Evolutionary conservation across 345 rosid species (phyloP).

Genomic region (Melaleuca alternifolia): DNA sequence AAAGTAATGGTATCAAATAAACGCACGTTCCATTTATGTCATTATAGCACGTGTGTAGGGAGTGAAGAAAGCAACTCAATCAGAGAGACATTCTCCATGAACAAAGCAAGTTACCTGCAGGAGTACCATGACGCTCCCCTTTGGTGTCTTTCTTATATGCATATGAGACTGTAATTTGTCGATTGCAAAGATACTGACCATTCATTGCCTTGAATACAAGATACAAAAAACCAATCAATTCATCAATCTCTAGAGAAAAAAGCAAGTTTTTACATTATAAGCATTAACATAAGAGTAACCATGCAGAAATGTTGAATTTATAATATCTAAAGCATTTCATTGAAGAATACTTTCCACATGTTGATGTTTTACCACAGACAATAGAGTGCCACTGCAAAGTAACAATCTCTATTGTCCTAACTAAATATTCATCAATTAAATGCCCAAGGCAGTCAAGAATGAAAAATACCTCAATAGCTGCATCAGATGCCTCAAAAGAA

Average conservation of each 20-base stretch:
- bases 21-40: neutral
- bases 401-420: neutral
- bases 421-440: neutral
- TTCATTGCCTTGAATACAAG: conserved; percentile 69
- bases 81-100: neutral
- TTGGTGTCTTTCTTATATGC: conserved; percentile 98
- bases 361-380: neutral
- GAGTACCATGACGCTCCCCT: conserved; percentile 98
- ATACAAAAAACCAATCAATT: conserved; percentile 1
- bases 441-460: neutral
- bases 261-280: neutral
- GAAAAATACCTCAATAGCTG: conserved; percentile 79
- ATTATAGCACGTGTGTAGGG: neutral
- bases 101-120: conserved; percentile 62
- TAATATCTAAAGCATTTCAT: neutral
- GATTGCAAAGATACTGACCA: conserved; percentile 93
- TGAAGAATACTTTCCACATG: neutral
- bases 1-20: neutral
- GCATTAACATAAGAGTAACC: neutral
- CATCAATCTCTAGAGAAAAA: neutral
- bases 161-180: conserved; percentile 93
- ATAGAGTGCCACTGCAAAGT: neutral
- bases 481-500: conserved; percentile 97
- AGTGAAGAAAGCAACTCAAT: neutral
- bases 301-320: neutral